Evolutionary conservation across 352 stramenopile species (phyloP).

Genomic region (Plasmopara viticola): DNA sequence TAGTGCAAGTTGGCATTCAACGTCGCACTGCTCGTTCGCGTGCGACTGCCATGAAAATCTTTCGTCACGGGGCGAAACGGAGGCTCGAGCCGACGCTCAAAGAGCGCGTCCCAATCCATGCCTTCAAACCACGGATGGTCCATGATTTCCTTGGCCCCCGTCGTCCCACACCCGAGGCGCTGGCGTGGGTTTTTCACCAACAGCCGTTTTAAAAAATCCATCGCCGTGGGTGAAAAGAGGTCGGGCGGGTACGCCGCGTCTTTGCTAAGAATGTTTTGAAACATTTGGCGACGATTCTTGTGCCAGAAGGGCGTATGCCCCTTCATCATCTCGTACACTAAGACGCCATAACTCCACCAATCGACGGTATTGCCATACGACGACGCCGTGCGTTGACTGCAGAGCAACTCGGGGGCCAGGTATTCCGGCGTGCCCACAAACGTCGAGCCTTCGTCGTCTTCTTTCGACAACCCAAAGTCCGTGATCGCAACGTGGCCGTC

Average conservation of each 20-base stretch:
- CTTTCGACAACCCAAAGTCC: constrained; percentile 85
- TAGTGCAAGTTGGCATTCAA: constrained; percentile 66
- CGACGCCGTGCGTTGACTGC: constrained; percentile 56
- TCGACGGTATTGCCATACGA: constrained; percentile 84
- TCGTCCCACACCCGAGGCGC: constrained; percentile 54
- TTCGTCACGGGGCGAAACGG: constrained; percentile 61
- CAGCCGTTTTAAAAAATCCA: constrained; percentile 58
- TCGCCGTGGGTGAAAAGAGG: constrained; percentile 60
- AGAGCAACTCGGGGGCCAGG: constrained; percentile 72
- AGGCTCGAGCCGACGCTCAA: constrained; percentile 56
- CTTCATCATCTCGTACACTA: constrained; percentile 87
- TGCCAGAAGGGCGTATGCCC: constrained; percentile 81
- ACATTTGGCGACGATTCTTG: constrained; percentile 82
- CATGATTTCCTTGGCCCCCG: constrained; percentile 75
- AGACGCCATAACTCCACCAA: constrained; percentile 83
- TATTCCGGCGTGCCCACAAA: constrained; percentile 84
- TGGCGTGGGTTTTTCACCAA: constrained; percentile 68
- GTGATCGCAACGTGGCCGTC: constrained; percentile 81
- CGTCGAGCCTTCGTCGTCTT: constrained; percentile 77
- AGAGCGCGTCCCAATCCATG: constrained; percentile 71
- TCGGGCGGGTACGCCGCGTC: constrained; percentile 51
- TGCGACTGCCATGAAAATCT: constrained; percentile 22
- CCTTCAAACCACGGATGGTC: constrained; percentile 71
- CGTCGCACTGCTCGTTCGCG: constrained; percentile 41
- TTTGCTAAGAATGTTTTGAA: constrained; percentile 79